These are phyloP conservation scores for Plasmodium blacklocki DNA, from an alignment of 169 alveolate species.

Conservation along the genomic window DNA sequence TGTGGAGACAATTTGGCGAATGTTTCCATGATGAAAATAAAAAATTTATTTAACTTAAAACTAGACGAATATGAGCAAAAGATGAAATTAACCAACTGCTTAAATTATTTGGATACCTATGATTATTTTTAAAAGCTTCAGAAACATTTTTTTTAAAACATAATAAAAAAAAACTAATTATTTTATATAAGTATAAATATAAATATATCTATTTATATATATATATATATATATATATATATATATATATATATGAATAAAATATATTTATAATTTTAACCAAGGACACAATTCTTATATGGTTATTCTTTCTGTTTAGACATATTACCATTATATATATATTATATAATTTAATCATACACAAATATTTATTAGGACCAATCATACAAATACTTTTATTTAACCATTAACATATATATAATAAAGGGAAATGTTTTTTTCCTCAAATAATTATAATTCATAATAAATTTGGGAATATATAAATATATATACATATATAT, in stretches of 20 bases:
- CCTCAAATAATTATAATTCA: too few relatives aligned
- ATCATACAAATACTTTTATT: too few relatives aligned
- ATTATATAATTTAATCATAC: too few relatives aligned
- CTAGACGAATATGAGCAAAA: constrained; percentile 60
- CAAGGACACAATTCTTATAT: too few relatives aligned
- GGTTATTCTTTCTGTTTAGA: too few relatives aligned
- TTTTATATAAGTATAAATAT: not conserved
- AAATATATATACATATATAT: too few relatives aligned
- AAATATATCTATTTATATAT: not conserved
- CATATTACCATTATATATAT: too few relatives aligned
- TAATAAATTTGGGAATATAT: too few relatives aligned
- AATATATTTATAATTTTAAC: not conserved
- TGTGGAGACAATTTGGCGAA: constrained; percentile 71
- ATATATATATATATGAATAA: not conserved
- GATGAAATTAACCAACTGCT: constrained; percentile 43
- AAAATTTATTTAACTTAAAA: constrained; percentile 47
- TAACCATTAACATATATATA: too few relatives aligned
- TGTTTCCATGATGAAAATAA: constrained; percentile 67
- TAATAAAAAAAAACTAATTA: not conserved
- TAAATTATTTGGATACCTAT: constrained; percentile 61
- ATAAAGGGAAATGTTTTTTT: too few relatives aligned
- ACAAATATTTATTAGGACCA: too few relatives aligned
- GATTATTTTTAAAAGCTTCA: constrained; percentile 37
- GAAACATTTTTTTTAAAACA: too few relatives aligned
- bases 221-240: constrained; percentile 1